phyloP scores from a whole-genome alignment of 2,329 filamentous ascomycete genomes.

The Hypoxylon sp. region DNA sequence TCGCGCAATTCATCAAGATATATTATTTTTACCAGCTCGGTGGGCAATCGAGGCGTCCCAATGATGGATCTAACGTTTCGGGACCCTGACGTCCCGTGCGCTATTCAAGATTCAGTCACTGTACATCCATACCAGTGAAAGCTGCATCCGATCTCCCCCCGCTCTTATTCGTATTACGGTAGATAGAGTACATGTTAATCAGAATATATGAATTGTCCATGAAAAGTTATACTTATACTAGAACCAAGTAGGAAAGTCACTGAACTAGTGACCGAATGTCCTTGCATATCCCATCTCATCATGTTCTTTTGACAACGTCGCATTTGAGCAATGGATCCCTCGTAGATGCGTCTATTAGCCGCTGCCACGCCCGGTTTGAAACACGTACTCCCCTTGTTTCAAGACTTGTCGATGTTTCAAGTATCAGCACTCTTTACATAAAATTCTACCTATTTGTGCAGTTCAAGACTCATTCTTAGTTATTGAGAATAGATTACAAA shows the following conservation, averaged over 20 bases:
- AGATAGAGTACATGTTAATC: neutral
- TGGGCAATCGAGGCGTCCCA: slow-evolving; percentile 7
- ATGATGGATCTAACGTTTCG: slow-evolving; percentile 42
- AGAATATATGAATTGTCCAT: neutral
- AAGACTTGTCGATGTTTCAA: slow-evolving; percentile 33
- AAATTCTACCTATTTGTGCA: slow-evolving; percentile 2
- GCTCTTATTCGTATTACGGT: neutral
- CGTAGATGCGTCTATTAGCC: slow-evolving; percentile 14
- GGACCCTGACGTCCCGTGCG: slow-evolving; percentile 41
- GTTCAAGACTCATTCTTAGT: neutral
- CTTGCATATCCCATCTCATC: neutral
- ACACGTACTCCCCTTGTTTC: slow-evolving; percentile 32
- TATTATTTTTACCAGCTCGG: slow-evolving; percentile 21
- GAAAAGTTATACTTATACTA: slow-evolving; percentile 5
- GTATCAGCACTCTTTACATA: slow-evolving; percentile 10
- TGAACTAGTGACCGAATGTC: neutral
- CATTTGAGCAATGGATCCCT: neutral
- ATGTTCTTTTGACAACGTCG: neutral
- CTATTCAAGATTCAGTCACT: slow-evolving; percentile 30
- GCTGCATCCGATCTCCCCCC: slow-evolving; percentile 17
- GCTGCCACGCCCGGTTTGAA: slow-evolving; percentile 19
- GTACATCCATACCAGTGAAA: neutral
- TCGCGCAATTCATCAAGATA: slow-evolving; percentile 17
- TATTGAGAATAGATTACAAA: neutral
- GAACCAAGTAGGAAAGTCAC: neutral